Base-by-base conservation (phyloP, 2,329 filamentous ascomycete species). In the Penicillium sp. region DNA sequence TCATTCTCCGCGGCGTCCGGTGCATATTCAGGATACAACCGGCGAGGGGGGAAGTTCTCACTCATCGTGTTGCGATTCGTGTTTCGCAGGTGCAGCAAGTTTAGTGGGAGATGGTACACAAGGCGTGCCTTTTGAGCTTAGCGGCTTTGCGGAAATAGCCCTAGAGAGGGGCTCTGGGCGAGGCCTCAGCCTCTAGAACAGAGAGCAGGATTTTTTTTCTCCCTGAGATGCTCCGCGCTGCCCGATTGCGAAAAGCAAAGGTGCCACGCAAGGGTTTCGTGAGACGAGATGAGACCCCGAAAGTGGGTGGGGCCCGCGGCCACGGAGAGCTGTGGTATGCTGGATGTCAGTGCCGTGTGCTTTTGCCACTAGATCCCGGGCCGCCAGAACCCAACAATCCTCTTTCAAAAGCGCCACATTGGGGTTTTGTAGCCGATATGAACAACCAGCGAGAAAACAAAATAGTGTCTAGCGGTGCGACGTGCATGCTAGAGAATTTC, bases 241-340 rank as follows among this genome's bases (percentile, higher is more conserved):
- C 28, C n/a, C n/a, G 54, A 47, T 24, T 30, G 40, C 47, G 59
- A 45, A 42, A 12, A 33, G 49, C n/a, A 30, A 38, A 58, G 53
- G 54, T 38, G 58, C 15, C 37, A 38, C 17, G 53, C 61, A 58
- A 55, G 26, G 22, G 37, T 50, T 22, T 53, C 59, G 63, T 19
- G 17, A 49, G 19, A 44, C 26, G 60, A 51, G 47, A 57, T 42
- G 45, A 19, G 54, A 53, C 55, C 35, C 22, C 7, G 37, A 56
- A 26, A 30, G 57, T 63, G 61, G 58, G 57, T 56, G 57, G 26
- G 53, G 50, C 56, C 58, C 50, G 40, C 53, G 47, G 49, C 38
- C 63, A 59, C 55, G 45, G 47, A 17, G 56, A 15, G 35, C 51
- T 70, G 54, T 69, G 67, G 67, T 70, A 68, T 68, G 68, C 59